Base-by-base conservation (phyloP, 441 rosid genomes). In the Omphalea diandra region DNA sequence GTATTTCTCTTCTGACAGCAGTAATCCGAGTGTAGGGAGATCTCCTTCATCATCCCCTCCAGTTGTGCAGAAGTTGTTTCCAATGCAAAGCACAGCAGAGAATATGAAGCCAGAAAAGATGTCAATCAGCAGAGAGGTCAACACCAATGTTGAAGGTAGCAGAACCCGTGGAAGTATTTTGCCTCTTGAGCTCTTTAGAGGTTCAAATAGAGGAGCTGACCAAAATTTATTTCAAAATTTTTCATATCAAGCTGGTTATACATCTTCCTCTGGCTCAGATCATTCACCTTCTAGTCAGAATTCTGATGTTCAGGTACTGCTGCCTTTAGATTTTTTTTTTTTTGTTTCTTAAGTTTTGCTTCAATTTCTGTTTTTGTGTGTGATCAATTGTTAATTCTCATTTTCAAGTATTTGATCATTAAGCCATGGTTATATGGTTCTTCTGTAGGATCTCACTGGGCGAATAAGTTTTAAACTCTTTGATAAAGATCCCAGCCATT, bases 261-360 rank as follows among this genome's bases (percentile, higher is more conserved):
- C 84, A 3, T 92, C 95, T 22, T 90, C 96, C 57, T 93, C 98
- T 68, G 98, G 98, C 46, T 93, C 98, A 38, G 98, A 93, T 74
- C 91, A 82, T 80, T 93, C 97, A 50, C 92, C 93, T 67, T 83
- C 92, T 52, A 88, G 90, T 83, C 84, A 84, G 79, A 86, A 85
- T 76, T 88, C 96, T 73, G 96, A 87, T 82, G 73, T 86, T 80
- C 93, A 87, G 96, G 97, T 92, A 80, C 33, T 5, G 38, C 55
- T 60, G 11, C n/a, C 18, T 18, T 33, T 65, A n/a, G 61, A 72
- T 22, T 31, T 43, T 62, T 27, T 24, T 58, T 20, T 4, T 57
- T 12, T 54, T 43, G 6, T 12, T 38, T n/a, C n/a, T n/a, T n/a
- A n/a, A n/a, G 1, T 62, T 65, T 24, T 50, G n/a, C 20, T 60